Base-by-base conservation (phyloP, 306 rosid species). In the Vigna hirtella region DNA sequence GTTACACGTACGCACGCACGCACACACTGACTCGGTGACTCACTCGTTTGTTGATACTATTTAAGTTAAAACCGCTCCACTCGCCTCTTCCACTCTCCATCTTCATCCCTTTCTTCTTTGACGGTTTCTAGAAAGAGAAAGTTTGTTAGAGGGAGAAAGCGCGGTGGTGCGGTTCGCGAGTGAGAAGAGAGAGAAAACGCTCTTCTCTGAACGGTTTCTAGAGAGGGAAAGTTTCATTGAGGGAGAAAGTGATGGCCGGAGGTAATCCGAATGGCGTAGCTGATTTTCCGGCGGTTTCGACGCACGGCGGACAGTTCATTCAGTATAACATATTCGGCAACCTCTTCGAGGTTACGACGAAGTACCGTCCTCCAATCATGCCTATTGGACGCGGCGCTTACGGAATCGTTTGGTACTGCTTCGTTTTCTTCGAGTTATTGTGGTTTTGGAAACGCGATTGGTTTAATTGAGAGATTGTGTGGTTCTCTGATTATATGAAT, bases 331-430 rank as follows among this genome's bases (percentile, higher is more conserved):
- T 95, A 38, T 95, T 95, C 69, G 97, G 99, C 3, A 95, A 95
- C 81, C 87, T 86, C 30, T 95, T 95, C 74, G 99, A 95, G 76
- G 89, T 93, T 85, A 83, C 99, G 28, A 47, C 82, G 6, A 95
- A 95, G 87, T 95, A 95, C 47, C 93, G 93, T 4, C 97, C 93
- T 81, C 99, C 98, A 73, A 91, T 95, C 86, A 86, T 91, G 90
- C 99, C 99, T 4, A 85, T 95, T 9, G 99, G 99, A 34, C 98
- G 99, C 14, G 99, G 99, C 14, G 98, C 99, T 0, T 95, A 95
- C 68, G 99, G 99, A 73, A 90, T 95, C 84, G 94, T 95, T 69
- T 95, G 99, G 99, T 95, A 88, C 64, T 73, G 13, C 18, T 82
- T 77, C 65, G 61, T 61, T 14, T 58, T 65, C 34, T 52, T 5